A percentile compares a stretch with the other conserved stretches of the same genome.
These are phyloP conservation scores for Trifolium subterraneum DNA, from an alignment of 306 rosid species.

Conservation along the genomic window DNA sequence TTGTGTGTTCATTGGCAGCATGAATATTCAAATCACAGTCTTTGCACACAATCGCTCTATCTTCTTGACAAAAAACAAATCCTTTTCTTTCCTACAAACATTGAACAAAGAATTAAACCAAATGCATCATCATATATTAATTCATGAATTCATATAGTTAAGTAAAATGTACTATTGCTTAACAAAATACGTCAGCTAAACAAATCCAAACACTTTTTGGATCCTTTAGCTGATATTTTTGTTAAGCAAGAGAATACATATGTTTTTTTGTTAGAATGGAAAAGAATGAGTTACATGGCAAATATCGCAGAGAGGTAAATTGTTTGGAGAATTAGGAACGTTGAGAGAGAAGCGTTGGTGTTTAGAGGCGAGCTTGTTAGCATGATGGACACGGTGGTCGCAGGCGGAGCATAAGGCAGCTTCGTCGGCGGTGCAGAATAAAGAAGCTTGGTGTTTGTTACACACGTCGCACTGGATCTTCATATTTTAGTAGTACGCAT, in stretches of 20 bases:
- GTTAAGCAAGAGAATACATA: no score
- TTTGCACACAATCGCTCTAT: conserved; percentile 83
- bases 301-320: conserved; percentile 72
- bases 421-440: conserved; percentile 95
- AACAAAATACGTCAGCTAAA: no score
- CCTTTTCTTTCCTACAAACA: conserved; percentile 68
- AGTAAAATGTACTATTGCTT: not conserved
- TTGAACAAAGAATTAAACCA: not conserved
- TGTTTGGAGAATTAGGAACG: conserved; percentile 48
- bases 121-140: no score
- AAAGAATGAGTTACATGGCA: conserved; percentile 42
- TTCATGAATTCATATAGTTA: no score
- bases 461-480: conserved; percentile 97
- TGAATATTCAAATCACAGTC: conserved; percentile 81
- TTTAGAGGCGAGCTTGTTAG: conserved; percentile 91
- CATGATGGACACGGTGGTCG: conserved; percentile 94
- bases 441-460: conserved; percentile 63
- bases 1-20: conserved; percentile 72
- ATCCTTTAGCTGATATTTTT: no score
- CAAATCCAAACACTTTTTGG: no score
- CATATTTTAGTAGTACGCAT: conserved; percentile 21
- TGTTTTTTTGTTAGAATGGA: no score
- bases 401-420: conserved; percentile 83
- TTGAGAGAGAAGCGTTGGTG: conserved; percentile 81
- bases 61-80: conserved; percentile 85